Percentiles rank a stretch among this genome's conserved stretches.
Evolutionary conservation across 371 early-diverging fungal species (phyloP).

Genomic region (Mucor mucedo): DNA sequence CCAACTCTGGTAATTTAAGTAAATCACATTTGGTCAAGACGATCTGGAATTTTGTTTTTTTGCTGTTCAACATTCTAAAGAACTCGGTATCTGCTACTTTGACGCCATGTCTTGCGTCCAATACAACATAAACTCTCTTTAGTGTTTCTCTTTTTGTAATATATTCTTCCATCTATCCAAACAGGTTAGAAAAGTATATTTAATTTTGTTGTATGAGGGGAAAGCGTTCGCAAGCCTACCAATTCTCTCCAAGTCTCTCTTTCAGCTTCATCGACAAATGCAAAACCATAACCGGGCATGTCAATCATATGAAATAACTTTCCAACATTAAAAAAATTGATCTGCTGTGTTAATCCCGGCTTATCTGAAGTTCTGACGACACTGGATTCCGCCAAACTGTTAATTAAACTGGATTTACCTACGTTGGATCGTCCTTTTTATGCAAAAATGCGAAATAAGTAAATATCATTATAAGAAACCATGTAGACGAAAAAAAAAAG

Average conservation of each 20-base stretch:
- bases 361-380: conserved; percentile 70
- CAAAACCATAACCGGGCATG: conserved; percentile 92
- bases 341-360: conserved; percentile 82
- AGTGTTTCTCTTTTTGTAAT: conserved; percentile 63
- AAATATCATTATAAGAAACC: no score
- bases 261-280: conserved; percentile 74
- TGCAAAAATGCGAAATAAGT: not conserved
- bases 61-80: conserved; percentile 59
- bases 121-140: conserved; percentile 70
- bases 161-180: conserved; percentile 72
- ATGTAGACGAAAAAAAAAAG: no score
- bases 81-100: conserved; percentile 68
- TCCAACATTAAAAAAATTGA: conserved; percentile 78
- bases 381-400: conserved; percentile 66
- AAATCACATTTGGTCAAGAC: conserved; percentile 85
- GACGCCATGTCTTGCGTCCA: conserved; percentile 84
- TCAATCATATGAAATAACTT: conserved; percentile 74
- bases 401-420: conserved; percentile 80
- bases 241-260: conserved; percentile 64
- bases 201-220: no score
- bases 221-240: conserved; percentile 40
- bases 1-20: conserved; percentile 65
- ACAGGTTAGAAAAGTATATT: not conserved
- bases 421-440: conserved; percentile 76
- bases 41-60: conserved; percentile 71